Evolutionary conservation across 768 basidiomycete species (phyloP), one percentile per base, ranked within the genome.

Genomic region (Harrya chromipes): DNA sequence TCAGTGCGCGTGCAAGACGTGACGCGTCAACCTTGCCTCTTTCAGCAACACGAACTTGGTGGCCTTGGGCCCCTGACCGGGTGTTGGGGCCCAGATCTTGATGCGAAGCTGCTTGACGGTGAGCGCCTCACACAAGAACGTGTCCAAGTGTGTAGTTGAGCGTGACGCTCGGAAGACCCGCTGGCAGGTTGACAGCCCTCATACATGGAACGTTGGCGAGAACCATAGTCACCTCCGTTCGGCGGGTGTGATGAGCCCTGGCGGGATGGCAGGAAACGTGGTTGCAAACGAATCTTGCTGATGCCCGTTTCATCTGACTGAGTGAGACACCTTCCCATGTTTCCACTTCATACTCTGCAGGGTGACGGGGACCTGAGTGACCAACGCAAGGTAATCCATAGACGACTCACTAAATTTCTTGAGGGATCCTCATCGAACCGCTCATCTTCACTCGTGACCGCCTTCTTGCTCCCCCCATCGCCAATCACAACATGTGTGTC

Each of bases 351-450:
- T 95, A 97, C 70, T 95, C 94, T 93, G 65, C 2, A 44, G 37
- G 23, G 13, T 14, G 31, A 31, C 12, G 31, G 17, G 23, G 40
- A 40, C 19, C 43, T 56, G 29, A 67, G 59, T 44, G 29, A 16
- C 9, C 14, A 34, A 12, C 11, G 11, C 13, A n/a, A 36, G 16
- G 10, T 26, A 13, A 40, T 19, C 36, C 20, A 17, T 26, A 34
- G 14, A 35, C 6, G 0, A 77, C 87, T 33, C 71, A 93, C 93
- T 93, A 71, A 97, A 99, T 65, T 92, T 94, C 78, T 94, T 94
- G 65, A 97, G 95, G 97, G 57, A 99, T 97, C 90, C 53, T 98
- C 95, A 58, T 95, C 89, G 67, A 94, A 98, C 64, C 88, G 91
- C 70, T 98, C 95, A 26, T 97, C 94, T 33, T 97, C 94, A 43